phyloP scores from a whole-genome alignment of 2,329 filamentous ascomycete species.

The Phialocephala subalpina region DNA sequence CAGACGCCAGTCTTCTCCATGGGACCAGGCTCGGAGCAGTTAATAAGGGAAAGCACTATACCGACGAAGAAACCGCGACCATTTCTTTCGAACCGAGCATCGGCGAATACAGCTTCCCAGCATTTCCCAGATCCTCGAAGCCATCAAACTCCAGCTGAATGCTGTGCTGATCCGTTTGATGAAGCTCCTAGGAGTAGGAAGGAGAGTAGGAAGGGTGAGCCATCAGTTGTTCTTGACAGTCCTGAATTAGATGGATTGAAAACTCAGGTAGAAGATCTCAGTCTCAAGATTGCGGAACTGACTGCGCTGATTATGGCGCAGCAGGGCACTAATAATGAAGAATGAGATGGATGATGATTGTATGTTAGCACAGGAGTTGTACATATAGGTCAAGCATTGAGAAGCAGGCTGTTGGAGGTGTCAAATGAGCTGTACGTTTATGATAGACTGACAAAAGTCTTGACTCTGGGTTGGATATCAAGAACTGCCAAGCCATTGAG shows the following conservation, averaged over 20 bases:
- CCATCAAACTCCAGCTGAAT: slow-evolving; percentile 22
- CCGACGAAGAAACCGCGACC: slow-evolving; percentile 28
- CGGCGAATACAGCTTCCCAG: slow-evolving; percentile 27
- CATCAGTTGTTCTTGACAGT: slow-evolving; percentile 23
- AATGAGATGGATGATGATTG: slow-evolving; percentile 8
- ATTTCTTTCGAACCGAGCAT: slow-evolving; percentile 35
- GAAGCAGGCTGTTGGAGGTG: not conserved
- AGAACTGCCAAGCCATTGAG: not conserved
- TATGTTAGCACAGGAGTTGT: not conserved
- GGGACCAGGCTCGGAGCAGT: slow-evolving; percentile 24
- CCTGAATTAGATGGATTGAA: slow-evolving; percentile 45
- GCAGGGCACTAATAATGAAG: slow-evolving; percentile 50
- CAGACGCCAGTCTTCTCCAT: slow-evolving; percentile 32
- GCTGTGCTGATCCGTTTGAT: slow-evolving; percentile 13
- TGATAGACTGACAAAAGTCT: slow-evolving; percentile 2
- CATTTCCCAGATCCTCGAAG: slow-evolving; percentile 26
- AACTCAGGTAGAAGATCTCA: slow-evolving; percentile 61
- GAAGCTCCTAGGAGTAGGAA: slow-evolving; percentile 21
- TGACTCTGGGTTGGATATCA: not conserved
- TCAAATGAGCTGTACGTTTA: slow-evolving; percentile 1
- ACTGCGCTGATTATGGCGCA: slow-evolving; percentile 60
- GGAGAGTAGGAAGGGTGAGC: slow-evolving; percentile 27
- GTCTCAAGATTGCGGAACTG: slow-evolving; percentile 65
- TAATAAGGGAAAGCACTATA: slow-evolving; percentile 14
- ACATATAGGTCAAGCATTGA: slow-evolving; percentile 3